Percentiles rank a stretch among this genome's conserved stretches.
Evolutionary conservation across 768 basidiomycete species (phyloP).

Genomic region (Postia placenta): DNA sequence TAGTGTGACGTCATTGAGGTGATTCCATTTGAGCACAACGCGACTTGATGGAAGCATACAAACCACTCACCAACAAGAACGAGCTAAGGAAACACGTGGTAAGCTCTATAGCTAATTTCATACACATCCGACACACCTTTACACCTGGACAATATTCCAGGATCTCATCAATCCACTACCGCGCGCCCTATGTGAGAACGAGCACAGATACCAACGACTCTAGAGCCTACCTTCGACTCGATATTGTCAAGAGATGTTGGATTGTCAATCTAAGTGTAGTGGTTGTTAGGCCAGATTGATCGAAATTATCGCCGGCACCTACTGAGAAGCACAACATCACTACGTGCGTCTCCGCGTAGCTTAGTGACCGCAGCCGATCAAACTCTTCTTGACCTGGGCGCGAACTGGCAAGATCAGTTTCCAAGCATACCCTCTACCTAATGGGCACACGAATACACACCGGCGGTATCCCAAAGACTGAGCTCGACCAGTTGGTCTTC

Average conservation of each 20-base stretch:
- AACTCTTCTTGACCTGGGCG: constrained; percentile 89
- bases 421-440: constrained; percentile 1
- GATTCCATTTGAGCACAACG: neutral
- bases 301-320: constrained; percentile 19
- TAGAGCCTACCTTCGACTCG: constrained; percentile 79
- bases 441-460: constrained; percentile 36
- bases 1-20: constrained; percentile 21
- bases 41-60: constrained; percentile 6
- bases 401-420: constrained; percentile 24
- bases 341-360: constrained; percentile 95
- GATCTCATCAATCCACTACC: constrained; percentile 95
- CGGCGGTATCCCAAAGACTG: constrained; percentile 96
- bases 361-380: constrained; percentile 87
- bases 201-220: neutral
- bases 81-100: constrained; percentile 38
- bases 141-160: constrained; percentile 92
- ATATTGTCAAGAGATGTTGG: constrained; percentile 94
- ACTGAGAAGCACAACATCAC: constrained; percentile 96
- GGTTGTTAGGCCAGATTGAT: constrained; percentile 6
- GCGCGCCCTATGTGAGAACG: neutral
- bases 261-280: constrained; percentile 67
- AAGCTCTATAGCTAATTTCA: neutral
- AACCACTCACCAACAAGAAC: constrained; percentile 76
- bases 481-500: constrained; percentile 88
- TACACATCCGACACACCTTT: constrained; percentile 53